Evolutionary conservation across 2,329 filamentous ascomycete genomes (phyloP), one percentile per base, ranked within the genome.

Genomic region (Verruconis gallopava): DNA sequence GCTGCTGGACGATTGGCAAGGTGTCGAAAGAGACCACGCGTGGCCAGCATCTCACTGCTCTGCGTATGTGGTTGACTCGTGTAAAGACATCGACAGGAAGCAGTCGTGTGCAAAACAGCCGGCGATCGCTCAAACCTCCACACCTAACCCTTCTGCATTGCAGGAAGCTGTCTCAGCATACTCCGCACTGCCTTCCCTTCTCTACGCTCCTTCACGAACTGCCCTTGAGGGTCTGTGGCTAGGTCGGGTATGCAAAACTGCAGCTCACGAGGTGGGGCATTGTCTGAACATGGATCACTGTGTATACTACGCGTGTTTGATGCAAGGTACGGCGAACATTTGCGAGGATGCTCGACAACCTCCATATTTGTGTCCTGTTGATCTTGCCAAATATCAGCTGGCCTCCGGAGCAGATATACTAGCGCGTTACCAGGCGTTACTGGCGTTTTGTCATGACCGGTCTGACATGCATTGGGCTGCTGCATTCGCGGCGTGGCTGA

Each of bases 281-380:
- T 83, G 77, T 51, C 68, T 84, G 28, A 75, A 72, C n/a, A 43
- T 84, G 12, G 77, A 57, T 5, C 79, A 84, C 52, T 84, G 79
- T 51, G 60, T 71, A 0, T 80, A 75, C 50, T 79, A 75, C 48
- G 73, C 76, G 0, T 81, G 76, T 48, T 63, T 67, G 2, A 78
- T 80, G 75, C 76, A 81, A 52, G 67, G 71, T 3, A 75, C 72
- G 1, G 67, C 69, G 0, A 63, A 66, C 1, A 60, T 78, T 30
- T 60, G 56, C 0, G 77, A 81, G 53, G 76, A 80, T 51, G 61
- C 67, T 2, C 58, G 75, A 33, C 75, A 80, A 51, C 75, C 77
- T 18, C 75, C 75, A 1, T 80, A 77, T 48, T 50, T 79, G 3
- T 81, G 76, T 48, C 73, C 71, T 0, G 62, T 80, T 0, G 77